Base-by-base conservation (phyloP, 805 yeast species). In the Nakazawaea anatomiae region DNA sequence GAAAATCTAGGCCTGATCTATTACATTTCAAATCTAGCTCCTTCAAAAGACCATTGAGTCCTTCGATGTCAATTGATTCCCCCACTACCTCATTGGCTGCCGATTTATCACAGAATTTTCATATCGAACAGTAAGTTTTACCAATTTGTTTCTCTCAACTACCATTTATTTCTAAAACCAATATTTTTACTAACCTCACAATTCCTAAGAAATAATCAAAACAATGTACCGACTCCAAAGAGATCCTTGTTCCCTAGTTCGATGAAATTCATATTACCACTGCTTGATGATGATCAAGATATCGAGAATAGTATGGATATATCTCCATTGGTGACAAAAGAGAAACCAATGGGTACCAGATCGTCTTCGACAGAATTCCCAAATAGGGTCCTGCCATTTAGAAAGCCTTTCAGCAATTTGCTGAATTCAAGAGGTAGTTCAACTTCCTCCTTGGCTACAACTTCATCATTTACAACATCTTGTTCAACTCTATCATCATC, bases 81-180 rank as follows among this genome's bases (percentile, higher is more conserved):
- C 77, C 79, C 8, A 63, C 72, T 4, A 60, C 72, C 0, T 65
- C 62, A 1, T 55, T 70, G 29, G 71, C 72, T 4, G 73, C 70
- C 31, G 72, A 70, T 50, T 60, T 70, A 32, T 59, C 67, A 9
- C 60, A 67, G 35, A 70, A 70, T 56, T 69, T 70, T 55, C 73
- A 68, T 53, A 67, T 69, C 12, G 50, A 46, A 42, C 39, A 40
- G 52, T 50, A 38, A 41, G 52, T 50, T 61, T 65, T 18, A 18
- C 25, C 25, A 18, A 18, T 18, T 18, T 18, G 25, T 18, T 18
- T 18, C 25, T 18, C 25, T 18, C 25, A 3, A 18, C 25, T 4
- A 62, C 57, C n/a, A 29, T 50, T 11, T 32, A 11, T 9, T 12
- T 29, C 9, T 51, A 42, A 42, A 5, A 55, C 59, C 7, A 30